Evolutionary conservation across 495 filamentous ascomycete species (phyloP).

Genomic region (Penicillium goetzii): DNA sequence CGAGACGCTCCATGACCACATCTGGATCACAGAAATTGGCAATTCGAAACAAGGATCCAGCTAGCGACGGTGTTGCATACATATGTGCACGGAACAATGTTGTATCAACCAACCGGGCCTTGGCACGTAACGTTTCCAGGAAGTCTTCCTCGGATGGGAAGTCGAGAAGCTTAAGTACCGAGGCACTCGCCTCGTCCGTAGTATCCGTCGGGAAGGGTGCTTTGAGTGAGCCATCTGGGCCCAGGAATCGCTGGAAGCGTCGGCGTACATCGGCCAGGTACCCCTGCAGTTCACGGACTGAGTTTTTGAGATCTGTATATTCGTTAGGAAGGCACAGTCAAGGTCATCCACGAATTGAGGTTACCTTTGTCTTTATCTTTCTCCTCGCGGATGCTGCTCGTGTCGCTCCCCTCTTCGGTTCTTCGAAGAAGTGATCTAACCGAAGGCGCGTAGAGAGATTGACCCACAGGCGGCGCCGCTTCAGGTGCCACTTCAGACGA

Average conservation of each 20-base stretch:
- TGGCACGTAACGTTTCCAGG: slow-evolving; percentile 67
- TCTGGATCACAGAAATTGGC: slow-evolving; percentile 96
- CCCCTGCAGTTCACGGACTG: slow-evolving; percentile 77
- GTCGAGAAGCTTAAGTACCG: slow-evolving; percentile 49
- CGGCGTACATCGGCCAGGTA: slow-evolving; percentile 85
- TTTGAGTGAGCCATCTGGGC: slow-evolving; percentile 75
- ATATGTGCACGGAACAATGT: slow-evolving; percentile 93
- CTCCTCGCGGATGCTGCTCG: slow-evolving; percentile 48
- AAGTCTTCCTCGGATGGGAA: slow-evolving; percentile 60
- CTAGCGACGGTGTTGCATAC: slow-evolving; percentile 81
- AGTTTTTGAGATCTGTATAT: slow-evolving; percentile 78
- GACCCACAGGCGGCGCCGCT: slow-evolving; percentile 16
- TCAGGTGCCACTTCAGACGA: slow-evolving; percentile 27
- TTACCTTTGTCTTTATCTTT: slow-evolving; percentile 21
- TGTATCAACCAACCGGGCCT: slow-evolving; percentile 85
- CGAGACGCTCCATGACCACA: slow-evolving; percentile 89
- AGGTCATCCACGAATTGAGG: neutral
- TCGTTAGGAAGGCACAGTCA: slow-evolving; percentile 29
- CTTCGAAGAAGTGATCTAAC: slow-evolving; percentile 60
- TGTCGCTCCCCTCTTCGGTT: slow-evolving; percentile 48
- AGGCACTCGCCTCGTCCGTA: slow-evolving; percentile 51
- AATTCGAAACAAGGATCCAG: slow-evolving; percentile 89
- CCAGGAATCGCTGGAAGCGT: slow-evolving; percentile 78
- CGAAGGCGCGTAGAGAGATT: slow-evolving; percentile 52
- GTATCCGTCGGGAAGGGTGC: slow-evolving; percentile 55